Percentiles rank a stretch among this genome's conserved stretches.
phyloP scores from a whole-genome alignment of 768 basidiomycete species.

The Pisolithus orientalis region DNA sequence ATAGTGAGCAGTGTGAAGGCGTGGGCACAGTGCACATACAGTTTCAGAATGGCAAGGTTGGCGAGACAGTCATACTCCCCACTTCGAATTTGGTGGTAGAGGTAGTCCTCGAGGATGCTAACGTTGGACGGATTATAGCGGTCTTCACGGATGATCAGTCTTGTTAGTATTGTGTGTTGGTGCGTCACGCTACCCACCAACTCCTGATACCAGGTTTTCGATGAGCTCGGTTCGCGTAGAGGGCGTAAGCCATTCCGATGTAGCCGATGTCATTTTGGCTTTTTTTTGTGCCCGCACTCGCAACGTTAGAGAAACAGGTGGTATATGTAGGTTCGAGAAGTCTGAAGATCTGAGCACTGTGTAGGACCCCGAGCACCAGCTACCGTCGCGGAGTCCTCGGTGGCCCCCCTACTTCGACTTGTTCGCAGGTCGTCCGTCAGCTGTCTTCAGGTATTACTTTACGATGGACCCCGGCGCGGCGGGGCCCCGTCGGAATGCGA shows the following conservation, averaged over 20 bases:
- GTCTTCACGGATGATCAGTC: constrained; percentile 87
- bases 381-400: no score
- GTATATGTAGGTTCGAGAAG: not conserved
- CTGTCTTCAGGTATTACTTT: no score
- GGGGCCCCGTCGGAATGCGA: no score
- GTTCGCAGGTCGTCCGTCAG: no score
- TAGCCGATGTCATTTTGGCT: constrained; percentile 26
- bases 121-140: constrained; percentile 97
- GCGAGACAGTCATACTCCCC: constrained; percentile 93
- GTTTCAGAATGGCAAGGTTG: constrained; percentile 89
- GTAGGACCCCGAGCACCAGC: not conserved
- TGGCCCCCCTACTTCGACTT: no score
- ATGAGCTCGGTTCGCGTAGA: constrained; percentile 80
- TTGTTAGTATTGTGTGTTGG: constrained; percentile 22
- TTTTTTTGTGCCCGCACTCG: constrained; percentile 5
- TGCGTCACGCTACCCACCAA: constrained; percentile 49
- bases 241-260: constrained; percentile 67
- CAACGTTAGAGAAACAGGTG: not conserved
- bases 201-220: constrained; percentile 85
- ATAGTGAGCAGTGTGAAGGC: not conserved
- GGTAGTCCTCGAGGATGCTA: constrained; percentile 90
- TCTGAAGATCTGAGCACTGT: not conserved
- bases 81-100: constrained; percentile 87
- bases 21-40: constrained; percentile 42
- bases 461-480: not conserved